A percentile compares a stretch with the other conserved stretches of the same genome.
Conservation (phyloP, 2,329 filamentous ascomycete genomes). For the Aureobasidium namibiae region DNA sequence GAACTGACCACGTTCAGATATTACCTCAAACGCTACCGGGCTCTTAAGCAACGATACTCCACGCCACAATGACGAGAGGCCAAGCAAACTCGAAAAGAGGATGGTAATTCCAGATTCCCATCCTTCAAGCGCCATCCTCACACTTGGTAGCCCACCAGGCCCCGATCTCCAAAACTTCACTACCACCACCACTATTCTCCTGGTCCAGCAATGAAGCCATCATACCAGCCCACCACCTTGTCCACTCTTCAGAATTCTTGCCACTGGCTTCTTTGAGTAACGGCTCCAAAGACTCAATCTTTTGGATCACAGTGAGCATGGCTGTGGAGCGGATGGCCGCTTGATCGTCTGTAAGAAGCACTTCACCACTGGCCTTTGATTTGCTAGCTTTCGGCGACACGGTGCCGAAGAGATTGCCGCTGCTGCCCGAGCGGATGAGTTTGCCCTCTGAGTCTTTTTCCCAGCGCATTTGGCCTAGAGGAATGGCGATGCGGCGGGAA, state of each 20-base stretch:
- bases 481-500: conserved; percentile 74
- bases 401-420: conserved; percentile 16
- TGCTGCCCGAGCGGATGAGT: conserved; percentile 17
- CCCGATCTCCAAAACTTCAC: conserved; percentile 69
- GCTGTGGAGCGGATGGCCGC: conserved; percentile 68
- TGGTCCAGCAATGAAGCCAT: conserved; percentile 75
- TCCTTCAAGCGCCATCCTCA: not conserved
- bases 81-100: no score
- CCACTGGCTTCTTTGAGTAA: conserved; percentile 72
- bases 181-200: conserved; percentile 62
- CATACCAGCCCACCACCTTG: conserved; percentile 80
- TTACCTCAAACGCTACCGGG: conserved; percentile 85
- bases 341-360: conserved; percentile 44
- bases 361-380: conserved; percentile 16
- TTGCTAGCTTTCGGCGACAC: conserved; percentile 17
- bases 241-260: conserved; percentile 88
- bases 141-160: conserved; percentile 56
- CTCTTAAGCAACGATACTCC: conserved; percentile 68
- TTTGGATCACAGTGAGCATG: conserved; percentile 70
- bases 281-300: conserved; percentile 79
- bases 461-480: conserved; percentile 77
- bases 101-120: not conserved
- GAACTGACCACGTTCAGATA: conserved; percentile 49
- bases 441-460: conserved; percentile 45
- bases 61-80: conserved; percentile 14